A percentile compares a stretch with the other conserved stretches of the same genome.
These are phyloP conservation scores for Leishmania gerbilli DNA, from an alignment of 208 protist genomes.

Conservation along the genomic window DNA sequence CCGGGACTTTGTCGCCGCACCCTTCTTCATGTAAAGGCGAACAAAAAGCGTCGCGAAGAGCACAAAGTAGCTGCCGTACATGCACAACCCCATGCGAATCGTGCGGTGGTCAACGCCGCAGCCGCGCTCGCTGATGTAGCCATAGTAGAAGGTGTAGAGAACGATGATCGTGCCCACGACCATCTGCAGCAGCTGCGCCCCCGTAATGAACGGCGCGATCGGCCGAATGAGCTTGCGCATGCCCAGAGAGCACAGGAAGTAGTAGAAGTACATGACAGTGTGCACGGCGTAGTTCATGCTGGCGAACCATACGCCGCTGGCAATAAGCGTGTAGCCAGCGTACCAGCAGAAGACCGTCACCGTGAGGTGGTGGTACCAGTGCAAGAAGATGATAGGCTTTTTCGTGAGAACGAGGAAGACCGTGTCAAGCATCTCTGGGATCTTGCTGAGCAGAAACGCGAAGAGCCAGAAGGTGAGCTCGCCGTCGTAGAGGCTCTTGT, in stretches of 20 bases:
- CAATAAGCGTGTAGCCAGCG: constrained; percentile 42
- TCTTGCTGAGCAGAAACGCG: constrained; percentile 82
- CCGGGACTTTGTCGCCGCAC: constrained; percentile 7
- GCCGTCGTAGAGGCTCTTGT: constrained; percentile 52
- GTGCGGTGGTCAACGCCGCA: constrained; percentile 46
- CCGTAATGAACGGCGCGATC: constrained; percentile 88
- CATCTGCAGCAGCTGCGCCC: constrained; percentile 92
- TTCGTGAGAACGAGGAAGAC: constrained; percentile 84
- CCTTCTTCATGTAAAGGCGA: constrained; percentile 39
- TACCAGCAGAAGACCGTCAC: constrained; percentile 93
- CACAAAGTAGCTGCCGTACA: constrained; percentile 91
- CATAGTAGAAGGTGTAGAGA: constrained; percentile 50
- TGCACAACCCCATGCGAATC: constrained; percentile 65
- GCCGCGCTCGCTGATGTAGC: constrained; percentile 35
- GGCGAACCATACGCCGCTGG: constrained; percentile 81
- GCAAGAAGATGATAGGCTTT: constrained; percentile 90
- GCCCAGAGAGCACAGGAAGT: constrained; percentile 76
- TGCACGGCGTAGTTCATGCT: constrained; percentile 95
- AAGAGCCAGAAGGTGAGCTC: constrained; percentile 50
- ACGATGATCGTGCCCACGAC: constrained; percentile 78
- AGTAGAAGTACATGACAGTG: constrained; percentile 96
- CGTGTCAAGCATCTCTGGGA: constrained; percentile 90
- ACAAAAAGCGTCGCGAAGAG: constrained; percentile 86
- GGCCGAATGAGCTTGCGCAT: constrained; percentile 56
- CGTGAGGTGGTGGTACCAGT: constrained; percentile 94